Percentiles rank a stretch among this genome's conserved stretches.
These are phyloP conservation scores for Tilletia horrida DNA, from an alignment of 1,284 basidiomycete genomes.

Conservation along the genomic window DNA sequence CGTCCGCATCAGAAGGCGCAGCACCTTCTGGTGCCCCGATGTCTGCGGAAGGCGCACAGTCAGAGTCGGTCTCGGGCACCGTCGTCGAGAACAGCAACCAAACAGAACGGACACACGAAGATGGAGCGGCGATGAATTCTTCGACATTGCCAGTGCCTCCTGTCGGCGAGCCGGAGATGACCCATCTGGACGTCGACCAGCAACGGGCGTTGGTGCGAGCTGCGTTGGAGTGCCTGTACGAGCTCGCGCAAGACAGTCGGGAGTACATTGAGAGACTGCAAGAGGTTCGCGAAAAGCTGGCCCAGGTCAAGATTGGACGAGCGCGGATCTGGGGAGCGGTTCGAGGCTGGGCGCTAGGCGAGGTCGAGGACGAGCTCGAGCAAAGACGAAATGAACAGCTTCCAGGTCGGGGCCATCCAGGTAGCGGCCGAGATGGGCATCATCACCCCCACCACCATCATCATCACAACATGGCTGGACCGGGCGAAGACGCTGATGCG, in stretches of 20 bases:
- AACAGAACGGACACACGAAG: too few species aligned
- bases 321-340: constrained; percentile 59
- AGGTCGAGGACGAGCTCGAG: constrained; percentile 22
- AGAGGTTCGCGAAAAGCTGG: constrained; percentile 58
- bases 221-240: constrained; percentile 49
- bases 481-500: too few species aligned
- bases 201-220: constrained; percentile 49
- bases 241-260: constrained; percentile 58
- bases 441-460: background rate
- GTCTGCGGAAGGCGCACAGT: background rate
- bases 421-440: background rate
- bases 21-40: background rate
- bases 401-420: constrained; percentile 13
- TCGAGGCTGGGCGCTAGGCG: constrained; percentile 52
- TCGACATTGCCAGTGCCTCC: background rate
- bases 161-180: background rate
- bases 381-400: background rate
- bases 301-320: constrained; percentile 57
- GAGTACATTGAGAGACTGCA: constrained; percentile 60
- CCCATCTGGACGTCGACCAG: constrained; percentile 19
- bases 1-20: background rate
- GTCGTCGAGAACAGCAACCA: too few species aligned
- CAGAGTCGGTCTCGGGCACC: background rate
- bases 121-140: background rate
- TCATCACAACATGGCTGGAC: background rate